Evolutionary conservation across 2,329 filamentous ascomycete species (phyloP).

Genomic region (Cladorrhinum sp.): DNA sequence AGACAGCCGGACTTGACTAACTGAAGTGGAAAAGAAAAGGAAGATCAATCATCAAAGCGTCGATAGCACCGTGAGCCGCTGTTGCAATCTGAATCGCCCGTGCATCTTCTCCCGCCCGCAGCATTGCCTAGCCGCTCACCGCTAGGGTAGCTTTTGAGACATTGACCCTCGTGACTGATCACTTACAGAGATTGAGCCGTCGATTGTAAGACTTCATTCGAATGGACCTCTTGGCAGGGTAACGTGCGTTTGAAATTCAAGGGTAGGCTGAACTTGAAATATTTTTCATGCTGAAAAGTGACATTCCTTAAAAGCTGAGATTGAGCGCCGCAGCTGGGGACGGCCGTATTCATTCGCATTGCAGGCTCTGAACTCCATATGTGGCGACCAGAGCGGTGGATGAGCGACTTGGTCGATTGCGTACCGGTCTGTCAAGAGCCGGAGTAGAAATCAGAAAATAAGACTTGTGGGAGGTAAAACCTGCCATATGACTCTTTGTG

Average conservation of each 20-base stretch:
- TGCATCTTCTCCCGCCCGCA: not conserved
- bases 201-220: too few species aligned
- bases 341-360: not conserved
- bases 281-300: not conserved
- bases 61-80: conserved; percentile 3
- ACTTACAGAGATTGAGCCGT: not conserved
- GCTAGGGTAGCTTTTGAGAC: not conserved
- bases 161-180: not conserved
- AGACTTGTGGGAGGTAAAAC: too few species aligned
- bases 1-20: not conserved
- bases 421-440: too few species aligned
- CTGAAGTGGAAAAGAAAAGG: not conserved
- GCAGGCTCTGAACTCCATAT: not conserved
- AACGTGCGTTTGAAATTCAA: too few species aligned
- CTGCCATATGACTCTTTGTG: too few species aligned
- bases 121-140: not conserved
- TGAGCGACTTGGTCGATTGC: too few species aligned
- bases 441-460: not conserved
- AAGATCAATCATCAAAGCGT: conserved; percentile 3
- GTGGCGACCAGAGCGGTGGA: not conserved
- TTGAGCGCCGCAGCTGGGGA: not conserved
- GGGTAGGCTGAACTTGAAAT: too few species aligned
- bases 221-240: too few species aligned
- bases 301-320: not conserved
- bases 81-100: conserved; percentile 2